A percentile compares a stretch with the other conserved stretches of the same genome.
These are phyloP conservation scores for Leccinum fibrillosum DNA, from an alignment of 768 basidiomycete genomes.

Conservation along the genomic window DNA sequence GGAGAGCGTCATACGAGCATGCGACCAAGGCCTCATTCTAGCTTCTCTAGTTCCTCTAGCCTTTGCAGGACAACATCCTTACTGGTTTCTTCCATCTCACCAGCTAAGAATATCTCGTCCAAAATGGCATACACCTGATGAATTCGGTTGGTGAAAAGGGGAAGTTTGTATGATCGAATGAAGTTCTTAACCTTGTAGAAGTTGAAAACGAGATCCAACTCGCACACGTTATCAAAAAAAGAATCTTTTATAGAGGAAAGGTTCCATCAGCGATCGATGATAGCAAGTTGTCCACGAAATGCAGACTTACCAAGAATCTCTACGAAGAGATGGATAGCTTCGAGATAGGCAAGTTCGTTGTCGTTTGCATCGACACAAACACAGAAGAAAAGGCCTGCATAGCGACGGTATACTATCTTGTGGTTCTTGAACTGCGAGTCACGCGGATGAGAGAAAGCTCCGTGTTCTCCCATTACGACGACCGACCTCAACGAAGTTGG, in stretches of 20 bases:
- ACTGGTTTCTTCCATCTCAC: constrained; percentile 97
- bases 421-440: constrained; percentile 84
- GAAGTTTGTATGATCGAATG: neutral
- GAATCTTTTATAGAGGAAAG: constrained; percentile 54
- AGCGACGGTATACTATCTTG: constrained; percentile 95
- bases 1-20: constrained; percentile 7
- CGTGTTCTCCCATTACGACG: neutral
- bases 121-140: constrained; percentile 92
- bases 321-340: constrained; percentile 97
- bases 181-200: constrained; percentile 78
- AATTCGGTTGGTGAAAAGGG: neutral
- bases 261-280: neutral
- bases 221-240: constrained; percentile 99
- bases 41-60: constrained; percentile 88
- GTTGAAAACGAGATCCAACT: constrained; percentile 97
- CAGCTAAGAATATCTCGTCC: constrained; percentile 97
- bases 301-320: constrained; percentile 81
- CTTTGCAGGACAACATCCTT: constrained; percentile 93
- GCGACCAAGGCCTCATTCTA: constrained; percentile 53
- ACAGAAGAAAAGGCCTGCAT: constrained; percentile 97
- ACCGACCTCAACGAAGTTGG: constrained; percentile 95
- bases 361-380: constrained; percentile 97
- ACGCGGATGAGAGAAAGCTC: constrained; percentile 5
- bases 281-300: neutral
- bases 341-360: constrained; percentile 95